Evolutionary conservation across 345 rosid genomes (phyloP), one percentile per base, ranked within the genome.

Genomic region (Gossypium longicalyx): DNA sequence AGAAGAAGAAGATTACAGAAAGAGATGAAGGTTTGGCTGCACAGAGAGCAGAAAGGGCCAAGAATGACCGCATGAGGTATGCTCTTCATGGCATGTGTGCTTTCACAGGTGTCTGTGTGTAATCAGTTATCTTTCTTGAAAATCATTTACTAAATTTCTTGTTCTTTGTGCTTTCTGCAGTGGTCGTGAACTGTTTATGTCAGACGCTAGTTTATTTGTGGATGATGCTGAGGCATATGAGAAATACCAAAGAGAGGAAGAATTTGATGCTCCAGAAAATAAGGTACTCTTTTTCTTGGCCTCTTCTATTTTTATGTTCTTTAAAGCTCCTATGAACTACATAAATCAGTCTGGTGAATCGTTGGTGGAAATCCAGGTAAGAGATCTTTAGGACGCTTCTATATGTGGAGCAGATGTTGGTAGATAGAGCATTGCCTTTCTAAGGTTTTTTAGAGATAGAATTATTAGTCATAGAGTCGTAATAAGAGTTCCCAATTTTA

Each of bases 51-150:
- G 89, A 89, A 59, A 87, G 91, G 77, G 89, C 87, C 54, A 87
- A 86, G 80, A 85, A 86, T 76, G 93, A 89, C 65, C 82, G 89
- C 2, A 87, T 85, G 91, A 89, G 93, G 93, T 87, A 77, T 25
- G n/a, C 38, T 11, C 11, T 70, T 43, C 1, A 3, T 43, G 25
- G 4, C 23, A 20, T 58, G 2, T 63, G n/a, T 27, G 12, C 45
- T 59, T n/a, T 19, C 13, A 17, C 38, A 58, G 9, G 12, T 15
- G 19, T 12, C 10, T 38, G 7, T 7, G 12, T 2, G 6, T 7
- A 23, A 8, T 12, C 54, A 63, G 19, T 73, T 23, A 13, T 29
- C 10, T 34, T 9, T 43, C 12, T 66, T 63, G 17, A 15, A 44
- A 70, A 44, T 64, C 43, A 44, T 72, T 62, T 38, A 69, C 74